Conservation (phyloP, 768 basidiomycete species). For the Rhizopogon sp. region DNA sequence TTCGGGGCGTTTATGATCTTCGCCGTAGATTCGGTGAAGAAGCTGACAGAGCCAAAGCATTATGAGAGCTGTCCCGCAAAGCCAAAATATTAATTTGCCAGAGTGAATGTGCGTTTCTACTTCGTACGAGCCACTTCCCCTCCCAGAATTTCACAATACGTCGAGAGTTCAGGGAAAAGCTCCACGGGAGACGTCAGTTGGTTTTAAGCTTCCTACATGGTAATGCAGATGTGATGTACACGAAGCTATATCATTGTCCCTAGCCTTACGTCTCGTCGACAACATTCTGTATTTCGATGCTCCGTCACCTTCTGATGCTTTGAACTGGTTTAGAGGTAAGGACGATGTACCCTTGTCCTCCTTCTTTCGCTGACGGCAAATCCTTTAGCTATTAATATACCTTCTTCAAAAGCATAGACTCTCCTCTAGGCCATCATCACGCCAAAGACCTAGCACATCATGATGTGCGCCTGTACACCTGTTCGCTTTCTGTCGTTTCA, state of each 20-base stretch:
- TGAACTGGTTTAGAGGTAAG: constrained; percentile 88
- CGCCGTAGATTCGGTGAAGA: too few relatives aligned
- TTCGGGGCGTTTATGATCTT: too few relatives aligned
- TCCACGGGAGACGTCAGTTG: too few relatives aligned
- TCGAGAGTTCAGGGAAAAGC: too few relatives aligned
- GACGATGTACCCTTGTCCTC: not conserved
- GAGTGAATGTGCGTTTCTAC: too few relatives aligned
- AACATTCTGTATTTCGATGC: constrained; percentile 90
- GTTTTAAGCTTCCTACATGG: too few relatives aligned
- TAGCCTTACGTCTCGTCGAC: constrained; percentile 83
- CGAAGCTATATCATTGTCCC: constrained; percentile 2
- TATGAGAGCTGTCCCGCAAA: too few relatives aligned
- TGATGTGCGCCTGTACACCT: not conserved
- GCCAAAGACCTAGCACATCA: not conserved
- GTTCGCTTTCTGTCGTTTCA: constrained; percentile 2
- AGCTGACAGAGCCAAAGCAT: too few relatives aligned
- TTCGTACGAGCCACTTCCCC: too few relatives aligned
- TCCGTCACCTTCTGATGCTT: constrained; percentile 75
- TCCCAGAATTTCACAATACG: too few relatives aligned
- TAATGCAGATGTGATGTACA: too few relatives aligned
- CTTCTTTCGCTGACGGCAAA: not conserved
- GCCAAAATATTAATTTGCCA: too few relatives aligned
- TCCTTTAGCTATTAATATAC: constrained; percentile 77
- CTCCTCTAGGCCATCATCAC: constrained; percentile 8
- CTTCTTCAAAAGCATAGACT: constrained; percentile 68